These are phyloP conservation scores for Astragalus glycyphyllos DNA, from an alignment of 306 rosid genomes.

Conservation along the genomic window DNA sequence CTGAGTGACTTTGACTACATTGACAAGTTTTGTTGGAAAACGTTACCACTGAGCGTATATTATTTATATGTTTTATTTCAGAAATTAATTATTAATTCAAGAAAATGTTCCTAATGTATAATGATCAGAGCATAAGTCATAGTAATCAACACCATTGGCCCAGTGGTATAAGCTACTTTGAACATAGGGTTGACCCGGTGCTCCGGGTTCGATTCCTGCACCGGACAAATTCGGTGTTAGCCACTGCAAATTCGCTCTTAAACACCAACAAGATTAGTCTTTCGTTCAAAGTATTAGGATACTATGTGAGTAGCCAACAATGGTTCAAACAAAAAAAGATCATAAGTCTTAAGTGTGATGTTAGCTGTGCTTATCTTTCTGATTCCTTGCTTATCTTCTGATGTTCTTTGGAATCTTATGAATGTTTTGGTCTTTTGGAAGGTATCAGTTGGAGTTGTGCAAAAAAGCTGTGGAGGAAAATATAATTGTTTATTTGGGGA, in stretches of 20 bases:
- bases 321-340: not conserved
- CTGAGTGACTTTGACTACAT: not conserved
- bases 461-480: slow-evolving; percentile 88
- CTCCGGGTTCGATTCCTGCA: too few relatives aligned
- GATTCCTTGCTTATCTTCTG: not conserved
- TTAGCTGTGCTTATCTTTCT: slow-evolving; percentile 26
- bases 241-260: too few relatives aligned
- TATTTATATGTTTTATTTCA: not conserved
- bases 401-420: slow-evolving; percentile 26
- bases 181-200: too few relatives aligned
- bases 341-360: slow-evolving; percentile 5
- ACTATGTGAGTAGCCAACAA: too few relatives aligned
- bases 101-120: not conserved
- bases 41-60: not conserved
- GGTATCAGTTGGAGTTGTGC: slow-evolving; percentile 89
- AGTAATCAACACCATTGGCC: too few relatives aligned
- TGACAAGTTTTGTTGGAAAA: slow-evolving; percentile 1
- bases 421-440: slow-evolving; percentile 45
- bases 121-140: not conserved
- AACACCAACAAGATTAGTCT: too few relatives aligned
- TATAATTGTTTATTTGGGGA: slow-evolving; percentile 83
- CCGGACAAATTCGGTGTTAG: too few relatives aligned
- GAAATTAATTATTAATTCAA: slow-evolving; percentile 7
- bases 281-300: too few relatives aligned
- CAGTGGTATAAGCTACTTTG: too few relatives aligned